Percentiles rank a stretch among this genome's conserved stretches.
phyloP scores from a whole-genome alignment of 257 asterid genomes.

The Cynanchum wilfordii region DNA sequence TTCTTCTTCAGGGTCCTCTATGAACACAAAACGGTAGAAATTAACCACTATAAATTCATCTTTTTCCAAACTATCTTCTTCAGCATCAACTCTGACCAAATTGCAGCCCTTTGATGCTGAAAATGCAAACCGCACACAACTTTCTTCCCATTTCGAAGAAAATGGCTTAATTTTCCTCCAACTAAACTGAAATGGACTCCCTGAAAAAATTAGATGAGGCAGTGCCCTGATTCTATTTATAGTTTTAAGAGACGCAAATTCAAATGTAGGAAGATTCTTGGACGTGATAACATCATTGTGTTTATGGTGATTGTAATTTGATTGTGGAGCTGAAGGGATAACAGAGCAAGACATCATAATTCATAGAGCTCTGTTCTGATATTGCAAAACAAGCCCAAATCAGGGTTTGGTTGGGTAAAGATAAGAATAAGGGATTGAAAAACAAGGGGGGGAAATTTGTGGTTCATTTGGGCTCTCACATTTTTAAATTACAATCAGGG shows the following conservation, averaged over 20 bases:
- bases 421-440: not conserved
- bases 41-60: constrained; percentile 76
- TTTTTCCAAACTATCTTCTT: constrained; percentile 23
- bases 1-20: constrained; percentile 63
- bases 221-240: constrained; percentile 21
- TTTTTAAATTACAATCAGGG: no score
- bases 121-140: constrained; percentile 32
- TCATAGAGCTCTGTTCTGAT: not conserved
- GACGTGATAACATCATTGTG: not conserved
- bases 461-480: no score
- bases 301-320: not conserved
- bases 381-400: not conserved
- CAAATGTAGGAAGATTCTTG: not conserved
- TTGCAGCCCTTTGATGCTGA: constrained; percentile 27
- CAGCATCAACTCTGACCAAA: constrained; percentile 37
- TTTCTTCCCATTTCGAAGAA: constrained; percentile 23
- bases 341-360: not conserved
- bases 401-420: not conserved
- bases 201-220: constrained; percentile 13
- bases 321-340: not conserved
- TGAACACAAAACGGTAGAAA: constrained; percentile 62
- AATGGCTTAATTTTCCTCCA: constrained; percentile 8
- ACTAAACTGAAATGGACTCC: constrained; percentile 11
- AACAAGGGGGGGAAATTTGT: no score
- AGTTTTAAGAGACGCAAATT: not conserved